Evolutionary conservation across 805 yeast species (phyloP).

Genomic region (Grigorovia jiainica): DNA sequence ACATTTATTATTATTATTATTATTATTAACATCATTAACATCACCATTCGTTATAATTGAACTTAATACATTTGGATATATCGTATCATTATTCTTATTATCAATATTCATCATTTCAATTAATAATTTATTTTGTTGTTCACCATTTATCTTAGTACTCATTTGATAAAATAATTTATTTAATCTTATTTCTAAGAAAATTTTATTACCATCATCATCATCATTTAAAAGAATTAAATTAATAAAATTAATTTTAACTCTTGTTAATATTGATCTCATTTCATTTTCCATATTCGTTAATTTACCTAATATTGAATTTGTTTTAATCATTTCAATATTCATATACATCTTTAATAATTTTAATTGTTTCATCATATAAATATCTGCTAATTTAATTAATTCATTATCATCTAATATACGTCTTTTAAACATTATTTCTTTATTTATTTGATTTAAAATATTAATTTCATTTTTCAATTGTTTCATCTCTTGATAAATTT

Average conservation of each 20-base stretch:
- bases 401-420: constrained; percentile 41
- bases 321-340: constrained; percentile 35
- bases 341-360: constrained; percentile 36
- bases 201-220: constrained; percentile 29
- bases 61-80: constrained; percentile 63
- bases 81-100: constrained; percentile 46
- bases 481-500: constrained; percentile 39
- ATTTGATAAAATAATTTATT: constrained; percentile 53
- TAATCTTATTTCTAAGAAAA: constrained; percentile 63
- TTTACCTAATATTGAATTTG: constrained; percentile 24
- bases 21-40: neutral
- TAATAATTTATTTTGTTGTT: constrained; percentile 51
- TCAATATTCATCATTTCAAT: constrained; percentile 59
- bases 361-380: constrained; percentile 31
- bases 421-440: constrained; percentile 42
- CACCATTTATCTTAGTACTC: constrained; percentile 54
- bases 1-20: neutral
- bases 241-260: constrained; percentile 57
- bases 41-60: constrained; percentile 29
- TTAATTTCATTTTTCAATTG: constrained; percentile 40
- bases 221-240: constrained; percentile 56
- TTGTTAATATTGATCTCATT: constrained; percentile 37
- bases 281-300: constrained; percentile 14
- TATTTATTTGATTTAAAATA: constrained; percentile 33
- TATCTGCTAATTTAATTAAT: constrained; percentile 34